Evolutionary conservation across 495 filamentous ascomycete species (phyloP).

Genomic region (Bacidia rubella): DNA sequence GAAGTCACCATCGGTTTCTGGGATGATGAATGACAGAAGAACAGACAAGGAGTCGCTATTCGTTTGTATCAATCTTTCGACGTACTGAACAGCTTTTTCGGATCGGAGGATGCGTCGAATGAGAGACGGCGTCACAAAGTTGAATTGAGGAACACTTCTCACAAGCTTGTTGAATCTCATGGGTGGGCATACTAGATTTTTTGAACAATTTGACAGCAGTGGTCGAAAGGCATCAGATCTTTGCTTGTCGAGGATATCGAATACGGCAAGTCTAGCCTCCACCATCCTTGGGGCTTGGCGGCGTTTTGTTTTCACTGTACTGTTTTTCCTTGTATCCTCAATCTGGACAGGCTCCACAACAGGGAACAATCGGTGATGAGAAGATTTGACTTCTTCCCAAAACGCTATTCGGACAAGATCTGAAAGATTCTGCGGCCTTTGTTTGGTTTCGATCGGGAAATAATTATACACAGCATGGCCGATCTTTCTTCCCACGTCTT

Average conservation of each 20-base stretch:
- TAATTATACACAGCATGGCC: slow-evolving; percentile 18
- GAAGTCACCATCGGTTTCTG: slow-evolving; percentile 1
- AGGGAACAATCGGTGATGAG: slow-evolving; percentile 6
- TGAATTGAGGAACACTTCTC: not conserved
- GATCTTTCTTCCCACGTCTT: slow-evolving; percentile 16
- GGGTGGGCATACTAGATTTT: slow-evolving; percentile 5
- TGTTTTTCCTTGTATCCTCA: not conserved
- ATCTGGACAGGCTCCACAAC: slow-evolving; percentile 2
- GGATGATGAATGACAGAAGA: slow-evolving; percentile 7
- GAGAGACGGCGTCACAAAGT: slow-evolving; percentile 3
- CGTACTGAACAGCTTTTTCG: slow-evolving; percentile 8
- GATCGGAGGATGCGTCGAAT: slow-evolving; percentile 3
- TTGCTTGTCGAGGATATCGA: slow-evolving; percentile 10
- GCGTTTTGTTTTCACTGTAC: not conserved
- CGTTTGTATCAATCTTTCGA: not conserved
- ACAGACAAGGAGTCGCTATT: not conserved
- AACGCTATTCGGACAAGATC: slow-evolving; percentile 13
- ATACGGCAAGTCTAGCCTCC: slow-evolving; percentile 5
- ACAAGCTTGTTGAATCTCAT: not conserved
- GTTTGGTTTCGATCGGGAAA: slow-evolving; percentile 21
- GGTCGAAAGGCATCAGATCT: slow-evolving; percentile 8
- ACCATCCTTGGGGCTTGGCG: not conserved
- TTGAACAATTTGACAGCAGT: slow-evolving; percentile 5
- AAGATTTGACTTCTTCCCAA: slow-evolving; percentile 8
- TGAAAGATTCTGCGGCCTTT: slow-evolving; percentile 5